A percentile compares a stretch with the other conserved stretches of the same genome.
phyloP scores from a whole-genome alignment of 164 flowering plant species.

The grape (Vitis vinifera) region ASM3070453v1 NC_081815.1:6915501-6916000 shows the following conservation, averaged over 20 bases:
- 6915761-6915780: conserved; percentile 69
- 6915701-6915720: conserved; percentile 89
- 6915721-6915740: conserved; percentile 80
- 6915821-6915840: conserved; percentile 41
- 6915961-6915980: conserved; percentile 67
- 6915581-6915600: conserved; percentile 57
- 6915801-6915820: conserved; percentile 69
- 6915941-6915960: conserved; percentile 71
- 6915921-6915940: conserved; percentile 81
- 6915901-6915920: conserved; percentile 71
- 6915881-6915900: conserved; percentile 66
- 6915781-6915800: conserved; percentile 69
- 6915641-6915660: conserved; percentile 70
- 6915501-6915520: conserved; percentile 88
- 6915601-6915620: conserved; percentile 63
- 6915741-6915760: conserved; percentile 60
- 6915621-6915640: conserved; percentile 93
- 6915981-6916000: conserved; percentile 81
- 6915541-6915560: conserved; percentile 70
- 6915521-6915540: conserved; percentile 69
- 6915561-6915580: conserved; percentile 89
- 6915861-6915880: conserved; percentile 73
- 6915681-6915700: conserved; percentile 76
- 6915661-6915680: conserved; percentile 78
- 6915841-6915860: conserved; percentile 85